These are phyloP conservation scores for Aquanectria penicillioides DNA, from an alignment of 2,329 filamentous ascomycete genomes.

Conservation along the genomic window DNA sequence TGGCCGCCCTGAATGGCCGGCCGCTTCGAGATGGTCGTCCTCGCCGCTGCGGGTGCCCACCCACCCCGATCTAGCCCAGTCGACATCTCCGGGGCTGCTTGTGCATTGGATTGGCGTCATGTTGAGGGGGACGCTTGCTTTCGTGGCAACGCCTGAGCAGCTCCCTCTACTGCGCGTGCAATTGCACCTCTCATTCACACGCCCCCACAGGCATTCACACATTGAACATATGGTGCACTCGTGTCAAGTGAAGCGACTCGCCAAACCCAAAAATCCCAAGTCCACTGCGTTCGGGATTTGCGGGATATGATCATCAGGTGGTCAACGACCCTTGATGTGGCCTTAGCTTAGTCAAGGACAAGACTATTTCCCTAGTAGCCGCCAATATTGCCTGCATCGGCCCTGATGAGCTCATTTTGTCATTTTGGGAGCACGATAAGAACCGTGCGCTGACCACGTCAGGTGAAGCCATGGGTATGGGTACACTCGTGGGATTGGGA, in stretches of 20 bases:
- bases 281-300: constrained; percentile 29
- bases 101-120: constrained; percentile 41
- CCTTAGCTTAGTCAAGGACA: constrained; percentile 33
- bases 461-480: constrained; percentile 43
- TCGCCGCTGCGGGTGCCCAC: constrained; percentile 43
- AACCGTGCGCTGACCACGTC: constrained; percentile 43
- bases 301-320: constrained; percentile 41
- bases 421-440: constrained; percentile 38
- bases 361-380: constrained; percentile 31
- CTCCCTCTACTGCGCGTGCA: constrained; percentile 29
- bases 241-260: constrained; percentile 30
- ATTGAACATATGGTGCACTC: constrained; percentile 29
- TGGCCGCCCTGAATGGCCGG: constrained; percentile 34
- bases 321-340: constrained; percentile 33
- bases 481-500: constrained; percentile 39
- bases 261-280: too few species aligned
- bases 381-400: constrained; percentile 41
- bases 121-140: constrained; percentile 45
- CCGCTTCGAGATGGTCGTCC: constrained; percentile 18
- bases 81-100: constrained; percentile 31
- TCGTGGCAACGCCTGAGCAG: constrained; percentile 53
- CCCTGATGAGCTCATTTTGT: constrained; percentile 41
- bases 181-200: constrained; percentile 34
- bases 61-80: constrained; percentile 41
- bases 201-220: constrained; percentile 25